Percentiles rank a stretch among this genome's conserved stretches.
phyloP scores from a whole-genome alignment of 352 stramenopile species.

The Pythium apleroticum region DNA sequence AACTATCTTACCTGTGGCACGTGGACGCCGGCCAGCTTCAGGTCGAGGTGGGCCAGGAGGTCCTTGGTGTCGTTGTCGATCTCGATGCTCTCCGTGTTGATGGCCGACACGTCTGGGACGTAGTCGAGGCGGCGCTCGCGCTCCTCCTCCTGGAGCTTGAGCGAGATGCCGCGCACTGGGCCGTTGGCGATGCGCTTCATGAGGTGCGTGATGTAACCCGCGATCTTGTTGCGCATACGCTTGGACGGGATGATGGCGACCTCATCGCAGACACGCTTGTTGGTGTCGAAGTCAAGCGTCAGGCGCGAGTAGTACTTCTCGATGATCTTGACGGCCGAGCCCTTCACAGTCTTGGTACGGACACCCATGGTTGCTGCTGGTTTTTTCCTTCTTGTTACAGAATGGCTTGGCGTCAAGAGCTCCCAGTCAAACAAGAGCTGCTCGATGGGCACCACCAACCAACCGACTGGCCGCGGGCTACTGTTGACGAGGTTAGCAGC shows the following conservation, averaged over 20 bases:
- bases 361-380: conserved; percentile 92
- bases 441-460: conserved; percentile 13
- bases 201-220: conserved; percentile 99
- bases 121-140: conserved; percentile 99
- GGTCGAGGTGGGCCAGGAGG: conserved; percentile 95
- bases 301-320: conserved; percentile 99
- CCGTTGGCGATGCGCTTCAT: conserved; percentile 99
- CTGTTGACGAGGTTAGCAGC: neutral
- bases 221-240: conserved; percentile 99
- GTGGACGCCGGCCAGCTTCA: conserved; percentile 91
- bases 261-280: conserved; percentile 98
- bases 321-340: conserved; percentile 99
- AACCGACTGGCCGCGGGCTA: conserved; percentile 8
- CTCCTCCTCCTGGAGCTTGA: conserved; percentile 99
- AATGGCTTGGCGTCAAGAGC: conserved; percentile 6
- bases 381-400: conserved; percentile 38
- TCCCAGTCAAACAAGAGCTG: neutral
- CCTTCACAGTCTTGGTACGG: conserved; percentile 99
- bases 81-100: conserved; percentile 93
- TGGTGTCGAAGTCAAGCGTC: conserved; percentile 99
- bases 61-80: conserved; percentile 99
- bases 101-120: conserved; percentile 97
- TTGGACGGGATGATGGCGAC: conserved; percentile 99
- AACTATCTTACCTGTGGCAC: conserved; percentile 75
- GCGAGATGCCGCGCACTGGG: conserved; percentile 98